Percentiles rank a stretch among this genome's conserved stretches.
phyloP scores from a whole-genome alignment of 2,329 filamentous ascomycete species.

The Xenosphaeropsis pyriputrescens region DNA sequence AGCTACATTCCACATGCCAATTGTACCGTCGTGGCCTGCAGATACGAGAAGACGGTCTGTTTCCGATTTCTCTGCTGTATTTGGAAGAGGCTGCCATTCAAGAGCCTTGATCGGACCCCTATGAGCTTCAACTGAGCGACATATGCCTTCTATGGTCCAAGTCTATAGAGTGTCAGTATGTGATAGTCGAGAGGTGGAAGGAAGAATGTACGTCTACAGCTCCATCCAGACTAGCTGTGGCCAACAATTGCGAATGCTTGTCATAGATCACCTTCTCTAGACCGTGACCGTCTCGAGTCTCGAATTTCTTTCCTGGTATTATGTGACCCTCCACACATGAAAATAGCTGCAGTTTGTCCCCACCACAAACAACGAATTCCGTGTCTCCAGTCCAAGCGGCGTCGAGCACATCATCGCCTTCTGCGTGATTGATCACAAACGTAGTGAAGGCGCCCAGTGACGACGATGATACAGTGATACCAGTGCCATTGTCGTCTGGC shows the following conservation, averaged over 20 bases:
- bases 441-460: slow-evolving; percentile 17
- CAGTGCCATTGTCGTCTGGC: slow-evolving; percentile 34
- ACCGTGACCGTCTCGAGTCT: slow-evolving; percentile 35
- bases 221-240: slow-evolving; percentile 45
- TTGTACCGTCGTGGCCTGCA: slow-evolving; percentile 46
- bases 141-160: slow-evolving; percentile 29
- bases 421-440: slow-evolving; percentile 32
- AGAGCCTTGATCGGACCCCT: slow-evolving; percentile 41
- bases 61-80: slow-evolving; percentile 26
- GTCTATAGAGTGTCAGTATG: slow-evolving; percentile 24
- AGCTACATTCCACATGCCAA: slow-evolving; percentile 45
- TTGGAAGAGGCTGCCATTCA: slow-evolving; percentile 42
- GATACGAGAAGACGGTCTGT: slow-evolving; percentile 33
- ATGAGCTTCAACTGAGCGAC: slow-evolving; percentile 42
- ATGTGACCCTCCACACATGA: slow-evolving; percentile 31
- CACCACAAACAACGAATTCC: slow-evolving; percentile 44
- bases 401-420: slow-evolving; percentile 35
- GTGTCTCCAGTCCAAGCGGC: slow-evolving; percentile 42
- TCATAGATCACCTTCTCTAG: slow-evolving; percentile 44
- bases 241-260: slow-evolving; percentile 32
- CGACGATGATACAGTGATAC: slow-evolving; percentile 36
- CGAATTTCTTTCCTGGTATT: slow-evolving; percentile 29
- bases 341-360: slow-evolving; percentile 34
- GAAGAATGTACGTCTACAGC: slow-evolving; percentile 39
- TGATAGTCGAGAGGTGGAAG: slow-evolving; percentile 2